A percentile compares a stretch with the other conserved stretches of the same genome.
phyloP scores from a whole-genome alignment of 768 basidiomycete genomes.

The Boletus rubescentipes region DNA sequence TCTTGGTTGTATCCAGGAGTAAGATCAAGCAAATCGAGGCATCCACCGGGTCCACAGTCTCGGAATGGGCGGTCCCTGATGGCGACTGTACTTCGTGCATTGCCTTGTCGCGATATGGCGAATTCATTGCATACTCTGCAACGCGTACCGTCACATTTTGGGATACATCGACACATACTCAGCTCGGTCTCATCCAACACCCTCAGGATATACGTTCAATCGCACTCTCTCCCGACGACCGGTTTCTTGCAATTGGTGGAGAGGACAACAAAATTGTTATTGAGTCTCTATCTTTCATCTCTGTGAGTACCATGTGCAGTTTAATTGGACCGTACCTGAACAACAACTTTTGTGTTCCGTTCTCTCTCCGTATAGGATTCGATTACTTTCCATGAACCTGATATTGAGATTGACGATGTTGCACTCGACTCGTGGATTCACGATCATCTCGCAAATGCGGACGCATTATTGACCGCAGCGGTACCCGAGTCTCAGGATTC shows the following conservation, averaged over 20 bases:
- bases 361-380: neutral
- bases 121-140: neutral
- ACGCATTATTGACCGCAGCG: neutral
- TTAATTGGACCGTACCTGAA: neutral
- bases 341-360: neutral
- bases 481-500: neutral
- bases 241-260: neutral
- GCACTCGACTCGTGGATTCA: neutral
- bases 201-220: neutral
- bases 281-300: neutral
- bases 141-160: neutral
- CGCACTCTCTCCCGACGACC: neutral
- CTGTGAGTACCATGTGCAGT: neutral
- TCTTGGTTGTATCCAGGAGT: neutral
- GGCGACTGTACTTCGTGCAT: neutral
- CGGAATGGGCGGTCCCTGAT: neutral
- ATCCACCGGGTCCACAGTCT: neutral
- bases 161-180: neutral
- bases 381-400: neutral
- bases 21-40: neutral
- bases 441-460: neutral
- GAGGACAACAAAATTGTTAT: neutral
- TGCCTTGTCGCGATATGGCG: neutral
- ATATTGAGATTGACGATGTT: neutral
- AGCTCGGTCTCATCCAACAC: neutral